Base-by-base conservation (phyloP, 352 stramenopile genomes). In the Halophytophthora polymorphica region DNA sequence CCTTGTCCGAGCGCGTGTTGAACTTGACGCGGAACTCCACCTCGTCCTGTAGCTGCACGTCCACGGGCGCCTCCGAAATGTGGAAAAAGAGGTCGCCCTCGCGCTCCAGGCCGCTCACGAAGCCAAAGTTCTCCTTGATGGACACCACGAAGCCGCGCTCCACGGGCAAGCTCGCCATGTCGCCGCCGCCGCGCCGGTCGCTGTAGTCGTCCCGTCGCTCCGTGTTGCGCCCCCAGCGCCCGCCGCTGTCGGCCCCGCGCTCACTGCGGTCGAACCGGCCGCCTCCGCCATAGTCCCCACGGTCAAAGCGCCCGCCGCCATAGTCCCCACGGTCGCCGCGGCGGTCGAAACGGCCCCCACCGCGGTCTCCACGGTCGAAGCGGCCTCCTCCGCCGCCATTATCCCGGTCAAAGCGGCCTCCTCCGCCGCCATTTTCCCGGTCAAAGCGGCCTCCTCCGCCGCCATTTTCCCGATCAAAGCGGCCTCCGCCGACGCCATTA, bases 71-170 rank as follows among this genome's bases (percentile, higher is more conserved):
- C 38, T 92, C 82, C 7, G 76, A 83, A 31, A 90, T 83, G 64
- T 92, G 82, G 63, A 92, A 92, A 59, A 92, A 92, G 37, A 90
- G 44, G 34, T 92, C 82, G 18, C 73, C 75, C 13, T 92, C 75
- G 45, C 75, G 67, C 8, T 86, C 78, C 53, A 84, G 56, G 46
- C 76, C 74, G 55, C 78, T 77, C 25, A 84, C 68, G 46, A 84
- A 84, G 37, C 73, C 73, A 43, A 84, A 84, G 23, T 61, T 79
- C 25, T 81, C 73, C 45, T 69, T 78, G 39, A 84, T 73, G 7
- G 70, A 66, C 22, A 77, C 66, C 33, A 78, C 62, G 17, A 77
- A 63, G 33, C 64, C 71, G 48, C 69, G 69, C 41, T 73, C 69
- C 0, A 67, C 48, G 17, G 51, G 63, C 56, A 70, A 15, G 15